Percentiles rank a stretch among this genome's conserved stretches.
phyloP scores from a whole-genome alignment of 2,329 filamentous ascomycete genomes.

The Ophiocordyceps unilateralis region DNA sequence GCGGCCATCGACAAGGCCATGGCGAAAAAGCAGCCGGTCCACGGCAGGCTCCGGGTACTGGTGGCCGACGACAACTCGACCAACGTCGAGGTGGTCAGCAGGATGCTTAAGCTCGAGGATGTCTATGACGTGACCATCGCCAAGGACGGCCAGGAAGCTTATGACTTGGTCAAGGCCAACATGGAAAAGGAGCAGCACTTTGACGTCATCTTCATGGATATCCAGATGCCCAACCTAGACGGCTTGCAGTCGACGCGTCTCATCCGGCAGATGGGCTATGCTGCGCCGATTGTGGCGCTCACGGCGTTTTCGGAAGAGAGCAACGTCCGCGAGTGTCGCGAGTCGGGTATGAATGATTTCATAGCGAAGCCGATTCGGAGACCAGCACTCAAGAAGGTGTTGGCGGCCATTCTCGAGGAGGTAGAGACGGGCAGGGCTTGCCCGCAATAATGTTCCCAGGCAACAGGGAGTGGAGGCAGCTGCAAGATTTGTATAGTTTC shows the following conservation, averaged over 20 bases:
- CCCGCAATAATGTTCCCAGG: too few species aligned
- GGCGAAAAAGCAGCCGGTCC: conserved; percentile 34
- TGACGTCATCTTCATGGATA: conserved; percentile 90
- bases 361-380: conserved; percentile 59
- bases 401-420: conserved; percentile 65
- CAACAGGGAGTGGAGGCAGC: too few species aligned
- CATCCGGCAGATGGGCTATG: conserved; percentile 75
- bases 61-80: conserved; percentile 58
- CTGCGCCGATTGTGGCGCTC: conserved; percentile 73
- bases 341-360: conserved; percentile 87
- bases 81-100: conserved; percentile 40
- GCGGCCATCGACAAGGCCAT: conserved; percentile 48
- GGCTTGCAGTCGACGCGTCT: conserved; percentile 72
- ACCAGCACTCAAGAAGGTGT: conserved; percentile 76
- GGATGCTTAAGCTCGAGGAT: conserved; percentile 57
- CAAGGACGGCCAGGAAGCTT: conserved; percentile 72
- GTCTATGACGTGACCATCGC: conserved; percentile 82
- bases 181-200: conserved; percentile 60
- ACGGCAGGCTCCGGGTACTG: conserved; percentile 56
- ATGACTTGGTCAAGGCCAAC: conserved; percentile 66
- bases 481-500: too few species aligned
- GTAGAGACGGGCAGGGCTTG: conserved; percentile 8
- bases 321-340: conserved; percentile 73
- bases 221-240: conserved; percentile 88
- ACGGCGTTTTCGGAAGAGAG: conserved; percentile 84